phyloP scores from a whole-genome alignment of 2,329 filamentous ascomycete species.

The Microsporum ferrugineum region DNA sequence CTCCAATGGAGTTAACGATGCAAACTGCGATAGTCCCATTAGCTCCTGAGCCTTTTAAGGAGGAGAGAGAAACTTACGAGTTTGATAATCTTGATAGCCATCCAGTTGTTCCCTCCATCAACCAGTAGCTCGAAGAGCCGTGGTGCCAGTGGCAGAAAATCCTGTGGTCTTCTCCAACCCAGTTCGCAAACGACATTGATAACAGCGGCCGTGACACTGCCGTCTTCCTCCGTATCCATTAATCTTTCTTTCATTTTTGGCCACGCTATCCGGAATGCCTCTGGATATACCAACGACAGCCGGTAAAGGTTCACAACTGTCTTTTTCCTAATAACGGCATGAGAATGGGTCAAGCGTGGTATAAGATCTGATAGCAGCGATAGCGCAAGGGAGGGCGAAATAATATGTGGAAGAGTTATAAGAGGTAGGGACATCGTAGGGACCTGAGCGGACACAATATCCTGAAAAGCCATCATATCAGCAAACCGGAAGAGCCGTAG shows the following conservation, averaged over 20 bases:
- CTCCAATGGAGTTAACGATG: slow-evolving; percentile 82
- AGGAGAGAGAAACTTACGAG: slow-evolving; percentile 47
- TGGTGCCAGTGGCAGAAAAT: slow-evolving; percentile 85
- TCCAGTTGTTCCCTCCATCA: slow-evolving; percentile 94
- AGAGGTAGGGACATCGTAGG: slow-evolving; percentile 78
- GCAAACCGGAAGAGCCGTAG: background rate
- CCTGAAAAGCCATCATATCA: slow-evolving; percentile 18
- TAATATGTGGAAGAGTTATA: slow-evolving; percentile 82
- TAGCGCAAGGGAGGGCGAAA: slow-evolving; percentile 82
- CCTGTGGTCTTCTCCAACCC: slow-evolving; percentile 83
- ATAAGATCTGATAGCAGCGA: slow-evolving; percentile 79
- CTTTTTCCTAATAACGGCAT: slow-evolving; percentile 83
- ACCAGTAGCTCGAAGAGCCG: slow-evolving; percentile 86
- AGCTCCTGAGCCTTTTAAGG: slow-evolving; percentile 8
- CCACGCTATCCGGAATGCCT: slow-evolving; percentile 85
- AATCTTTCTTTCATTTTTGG: slow-evolving; percentile 93
- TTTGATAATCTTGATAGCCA: slow-evolving; percentile 99
- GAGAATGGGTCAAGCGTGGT: slow-evolving; percentile 74
- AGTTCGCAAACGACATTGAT: slow-evolving; percentile 95
- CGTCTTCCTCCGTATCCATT: slow-evolving; percentile 79
- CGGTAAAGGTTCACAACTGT: slow-evolving; percentile 89
- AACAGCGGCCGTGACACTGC: slow-evolving; percentile 87
- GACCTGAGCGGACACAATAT: slow-evolving; percentile 55
- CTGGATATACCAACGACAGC: slow-evolving; percentile 88
- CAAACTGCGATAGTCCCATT: slow-evolving; percentile 53